phyloP scores from a whole-genome alignment of 2,329 filamentous ascomycete genomes.

The Aspergillus nomiae region DNA sequence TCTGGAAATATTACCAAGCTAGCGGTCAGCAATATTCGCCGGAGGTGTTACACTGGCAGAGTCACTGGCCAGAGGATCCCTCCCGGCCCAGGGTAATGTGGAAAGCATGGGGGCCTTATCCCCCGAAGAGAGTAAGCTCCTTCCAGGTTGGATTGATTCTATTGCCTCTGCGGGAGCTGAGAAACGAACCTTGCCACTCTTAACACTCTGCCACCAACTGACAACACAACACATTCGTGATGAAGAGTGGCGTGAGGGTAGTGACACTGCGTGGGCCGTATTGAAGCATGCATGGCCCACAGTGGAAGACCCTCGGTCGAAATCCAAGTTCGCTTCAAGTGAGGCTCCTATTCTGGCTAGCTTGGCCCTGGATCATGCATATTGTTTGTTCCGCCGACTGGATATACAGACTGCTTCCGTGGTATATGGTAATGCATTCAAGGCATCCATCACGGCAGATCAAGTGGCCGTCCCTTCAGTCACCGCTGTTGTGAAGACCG shows the following conservation, averaged over 20 bases:
- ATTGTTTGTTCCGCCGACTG: conserved; percentile 37
- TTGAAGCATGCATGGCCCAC: conserved; percentile 36
- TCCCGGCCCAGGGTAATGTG: conserved; percentile 20
- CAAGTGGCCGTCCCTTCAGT: conserved; percentile 34
- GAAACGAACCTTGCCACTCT: conserved; percentile 26
- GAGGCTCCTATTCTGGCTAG: conserved; percentile 34
- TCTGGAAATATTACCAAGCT: conserved; percentile 39
- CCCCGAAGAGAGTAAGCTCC: conserved; percentile 29
- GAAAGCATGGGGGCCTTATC: conserved; percentile 26
- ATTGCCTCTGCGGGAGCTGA: conserved; percentile 30
- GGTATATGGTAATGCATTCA: conserved; percentile 39
- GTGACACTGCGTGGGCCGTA: conserved; percentile 31
- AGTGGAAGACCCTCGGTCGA: conserved; percentile 31
- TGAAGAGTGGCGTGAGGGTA: conserved; percentile 33
- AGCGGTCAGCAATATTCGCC: conserved; percentile 31
- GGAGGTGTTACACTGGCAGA: conserved; percentile 31
- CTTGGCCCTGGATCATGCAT: conserved; percentile 35
- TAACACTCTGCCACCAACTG: conserved; percentile 35
- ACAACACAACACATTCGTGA: conserved; percentile 34
- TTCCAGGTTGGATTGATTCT: conserved; percentile 35
- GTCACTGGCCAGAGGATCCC: conserved; percentile 30
- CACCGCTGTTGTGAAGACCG: conserved; percentile 35
- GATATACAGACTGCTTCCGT: conserved; percentile 30
- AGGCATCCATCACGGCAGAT: conserved; percentile 33
- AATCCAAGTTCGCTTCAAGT: conserved; percentile 31